Percentiles rank a stretch among this genome's conserved stretches.
Evolutionary conservation across 345 rosid genomes (phyloP).

Genomic region (Citropsis articulata): DNA sequence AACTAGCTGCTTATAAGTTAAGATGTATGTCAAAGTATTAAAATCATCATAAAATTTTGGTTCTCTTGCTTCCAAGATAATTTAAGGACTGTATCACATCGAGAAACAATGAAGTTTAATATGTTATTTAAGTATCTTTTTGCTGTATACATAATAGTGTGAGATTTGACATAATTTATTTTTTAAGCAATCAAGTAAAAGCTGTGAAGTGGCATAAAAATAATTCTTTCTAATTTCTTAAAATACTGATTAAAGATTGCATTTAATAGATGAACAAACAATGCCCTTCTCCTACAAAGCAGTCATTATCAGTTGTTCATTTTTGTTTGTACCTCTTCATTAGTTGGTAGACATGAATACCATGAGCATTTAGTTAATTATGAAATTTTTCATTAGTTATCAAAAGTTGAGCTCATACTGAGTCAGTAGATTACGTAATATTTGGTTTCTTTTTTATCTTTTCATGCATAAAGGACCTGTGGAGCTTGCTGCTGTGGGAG

Average conservation of each 20-base stretch:
- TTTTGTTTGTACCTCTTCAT: background rate
- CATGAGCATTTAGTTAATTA: background rate
- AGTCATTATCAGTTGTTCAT: background rate
- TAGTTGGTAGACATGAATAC: background rate
- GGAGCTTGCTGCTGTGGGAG: constrained; percentile 74
- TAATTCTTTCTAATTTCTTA: too few species aligned
- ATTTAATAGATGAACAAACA: background rate
- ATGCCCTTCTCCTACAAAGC: background rate
- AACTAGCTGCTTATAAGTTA: background rate
- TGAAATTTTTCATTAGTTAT: background rate
- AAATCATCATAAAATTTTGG: background rate
- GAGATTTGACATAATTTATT: background rate
- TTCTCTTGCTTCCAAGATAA: background rate
- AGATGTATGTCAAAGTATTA: background rate
- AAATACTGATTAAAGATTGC: background rate
- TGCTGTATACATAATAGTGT: background rate
- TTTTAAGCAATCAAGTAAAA: background rate
- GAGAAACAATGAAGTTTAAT: background rate
- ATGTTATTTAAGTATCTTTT: background rate
- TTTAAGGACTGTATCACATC: background rate
- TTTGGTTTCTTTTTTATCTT: background rate
- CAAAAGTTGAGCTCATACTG: background rate
- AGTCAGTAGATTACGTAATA: background rate
- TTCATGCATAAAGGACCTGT: constrained; percentile 39
- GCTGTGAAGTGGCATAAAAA: too few species aligned